A percentile compares a stretch with the other conserved stretches of the same genome.
Conservation (phyloP, 176 grass and related monocot species). For the Eragrostis nindensis region DNA sequence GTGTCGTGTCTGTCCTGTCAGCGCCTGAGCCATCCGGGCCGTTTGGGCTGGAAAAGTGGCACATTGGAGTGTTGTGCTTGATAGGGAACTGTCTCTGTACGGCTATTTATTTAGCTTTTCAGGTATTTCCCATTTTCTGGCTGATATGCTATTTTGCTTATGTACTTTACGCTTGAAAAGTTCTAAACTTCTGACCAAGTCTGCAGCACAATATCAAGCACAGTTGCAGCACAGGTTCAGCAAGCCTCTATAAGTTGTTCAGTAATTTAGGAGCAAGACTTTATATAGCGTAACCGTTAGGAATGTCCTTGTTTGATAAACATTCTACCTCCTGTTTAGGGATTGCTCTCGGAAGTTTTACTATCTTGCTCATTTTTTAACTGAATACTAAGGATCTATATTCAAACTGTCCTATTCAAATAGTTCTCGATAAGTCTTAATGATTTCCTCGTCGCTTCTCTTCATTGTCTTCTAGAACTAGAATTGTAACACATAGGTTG, state of each 20-base stretch:
- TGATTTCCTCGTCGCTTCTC: not conserved
- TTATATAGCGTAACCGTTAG: not conserved
- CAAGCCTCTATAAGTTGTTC: slow-evolving; percentile 26
- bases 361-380: not conserved
- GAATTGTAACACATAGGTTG: not conserved
- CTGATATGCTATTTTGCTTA: not conserved
- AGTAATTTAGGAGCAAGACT: not conserved
- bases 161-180: not conserved
- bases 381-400: not conserved
- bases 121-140: slow-evolving; percentile 54
- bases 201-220: too few relatives aligned
- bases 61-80: slow-evolving; percentile 82
- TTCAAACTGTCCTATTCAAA: not conserved
- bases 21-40: slow-evolving; percentile 50
- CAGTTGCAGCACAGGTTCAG: not conserved
- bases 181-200: slow-evolving; percentile 11
- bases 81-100: slow-evolving; percentile 88
- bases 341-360: not conserved
- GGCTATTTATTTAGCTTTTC: slow-evolving; percentile 81
- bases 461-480: not conserved
- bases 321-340: not conserved
- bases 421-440: slow-evolving; percentile 5
- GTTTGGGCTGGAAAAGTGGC: slow-evolving; percentile 66
- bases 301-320: not conserved
- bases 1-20: slow-evolving; percentile 42